phyloP scores from a whole-genome alignment of 148 eudicot genomes.

The Salicornia ramosissima region DNA sequence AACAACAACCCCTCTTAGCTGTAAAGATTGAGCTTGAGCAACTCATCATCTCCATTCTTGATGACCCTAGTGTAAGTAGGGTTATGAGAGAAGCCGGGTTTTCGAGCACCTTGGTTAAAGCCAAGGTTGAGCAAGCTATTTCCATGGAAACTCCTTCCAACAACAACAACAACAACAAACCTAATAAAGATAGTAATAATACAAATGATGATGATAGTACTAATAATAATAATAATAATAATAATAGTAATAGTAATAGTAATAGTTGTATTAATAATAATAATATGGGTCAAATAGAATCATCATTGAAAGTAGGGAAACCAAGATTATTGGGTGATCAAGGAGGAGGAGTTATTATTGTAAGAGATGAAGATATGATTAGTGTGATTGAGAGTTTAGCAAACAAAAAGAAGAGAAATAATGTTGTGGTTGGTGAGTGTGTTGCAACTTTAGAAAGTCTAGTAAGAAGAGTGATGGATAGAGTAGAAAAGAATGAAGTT shows the following conservation, averaged over 20 bases:
- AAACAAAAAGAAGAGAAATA: slow-evolving; percentile 37
- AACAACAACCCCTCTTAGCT: slow-evolving; percentile 66
- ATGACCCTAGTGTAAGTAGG: slow-evolving; percentile 96
- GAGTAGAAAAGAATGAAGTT: slow-evolving; percentile 52
- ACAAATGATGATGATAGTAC: slow-evolving; percentile 5
- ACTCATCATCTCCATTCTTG: slow-evolving; percentile 75
- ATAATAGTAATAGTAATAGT: neutral
- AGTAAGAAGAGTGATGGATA: slow-evolving; percentile 46
- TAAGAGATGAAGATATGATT: slow-evolving; percentile 46
- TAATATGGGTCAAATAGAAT: slow-evolving; percentile 8
- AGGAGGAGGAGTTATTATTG: slow-evolving; percentile 13
- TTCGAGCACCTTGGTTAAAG: slow-evolving; percentile 73
- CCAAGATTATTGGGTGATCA: slow-evolving; percentile 21
- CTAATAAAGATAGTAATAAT: slow-evolving; percentile 19
- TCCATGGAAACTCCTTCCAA: slow-evolving; percentile 36
- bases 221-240: neutral
- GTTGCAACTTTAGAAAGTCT: slow-evolving; percentile 42
- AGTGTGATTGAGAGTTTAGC: slow-evolving; percentile 46
- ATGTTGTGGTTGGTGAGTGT: slow-evolving; percentile 69
- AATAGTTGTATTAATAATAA: neutral
- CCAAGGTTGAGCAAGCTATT: slow-evolving; percentile 63
- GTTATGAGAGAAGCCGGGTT: slow-evolving; percentile 91
- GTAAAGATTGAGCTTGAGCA: slow-evolving; percentile 79
- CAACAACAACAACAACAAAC: slow-evolving; percentile 5
- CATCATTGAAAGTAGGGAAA: slow-evolving; percentile 11